These are phyloP conservation scores for Xylariaceae sp. DNA, from an alignment of 2,329 filamentous ascomycete genomes.

Conservation along the genomic window DNA sequence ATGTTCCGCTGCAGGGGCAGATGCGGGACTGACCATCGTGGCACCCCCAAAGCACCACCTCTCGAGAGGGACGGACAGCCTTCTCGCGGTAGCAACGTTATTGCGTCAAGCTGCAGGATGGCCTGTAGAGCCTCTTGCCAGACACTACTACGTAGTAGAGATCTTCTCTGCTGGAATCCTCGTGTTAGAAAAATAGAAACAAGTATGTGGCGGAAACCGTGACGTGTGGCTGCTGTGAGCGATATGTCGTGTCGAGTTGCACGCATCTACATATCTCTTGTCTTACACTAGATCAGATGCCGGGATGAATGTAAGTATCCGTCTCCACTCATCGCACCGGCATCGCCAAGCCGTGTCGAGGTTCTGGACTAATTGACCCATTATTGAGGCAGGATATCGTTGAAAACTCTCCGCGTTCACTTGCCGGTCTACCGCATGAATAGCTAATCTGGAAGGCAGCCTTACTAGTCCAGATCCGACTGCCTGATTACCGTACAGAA, in stretches of 20 bases:
- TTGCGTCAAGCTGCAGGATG: constrained; percentile 22
- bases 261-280: not conserved
- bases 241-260: not conserved
- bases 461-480: not conserved
- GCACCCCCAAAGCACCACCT: constrained; percentile 11
- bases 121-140: constrained; percentile 14
- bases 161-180: constrained; percentile 20
- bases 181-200: constrained; percentile 24
- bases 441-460: not conserved
- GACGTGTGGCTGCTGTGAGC: constrained; percentile 4
- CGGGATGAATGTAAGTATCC: too few species aligned
- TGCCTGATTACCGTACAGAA: not conserved
- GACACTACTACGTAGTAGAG: not conserved
- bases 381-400: too few species aligned
- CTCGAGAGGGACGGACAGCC: too few species aligned
- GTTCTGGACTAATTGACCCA: too few species aligned
- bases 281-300: too few species aligned
- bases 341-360: too few species aligned
- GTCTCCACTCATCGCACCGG: too few species aligned
- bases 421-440: not conserved
- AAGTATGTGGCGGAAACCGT: constrained; percentile 1
- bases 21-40: constrained; percentile 12
- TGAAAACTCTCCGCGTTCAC: too few species aligned
- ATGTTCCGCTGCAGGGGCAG: constrained; percentile 22
- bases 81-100: constrained; percentile 20